Conservation (phyloP, 441 rosid genomes). For the Melianthus villosus region DNA sequence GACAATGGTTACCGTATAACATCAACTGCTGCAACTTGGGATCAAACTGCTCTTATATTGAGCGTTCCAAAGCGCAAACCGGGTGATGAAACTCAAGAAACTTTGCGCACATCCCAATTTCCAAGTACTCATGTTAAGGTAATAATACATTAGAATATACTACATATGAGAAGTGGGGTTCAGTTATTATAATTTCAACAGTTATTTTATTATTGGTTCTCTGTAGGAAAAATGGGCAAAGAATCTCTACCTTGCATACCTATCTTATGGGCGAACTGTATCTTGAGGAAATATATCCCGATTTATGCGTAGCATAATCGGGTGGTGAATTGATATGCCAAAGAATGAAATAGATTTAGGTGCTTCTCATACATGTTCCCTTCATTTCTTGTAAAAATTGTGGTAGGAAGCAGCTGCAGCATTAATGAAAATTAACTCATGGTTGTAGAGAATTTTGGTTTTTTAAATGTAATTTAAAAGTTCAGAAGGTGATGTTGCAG, state of each 20-base stretch:
- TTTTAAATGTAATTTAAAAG: no score
- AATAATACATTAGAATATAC: neutral
- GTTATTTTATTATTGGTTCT: slow-evolving; percentile 1
- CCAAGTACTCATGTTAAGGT: slow-evolving; percentile 88
- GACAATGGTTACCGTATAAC: slow-evolving; percentile 52
- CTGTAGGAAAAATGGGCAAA: slow-evolving; percentile 61
- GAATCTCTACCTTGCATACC: slow-evolving; percentile 42
- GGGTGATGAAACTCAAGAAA: slow-evolving; percentile 52
- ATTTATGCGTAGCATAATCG: no score
- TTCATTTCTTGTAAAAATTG: no score
- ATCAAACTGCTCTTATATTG: slow-evolving; percentile 66
- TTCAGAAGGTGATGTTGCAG: no score
- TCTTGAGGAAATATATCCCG: no score
- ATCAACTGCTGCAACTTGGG: slow-evolving; percentile 63
- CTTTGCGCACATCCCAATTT: slow-evolving; percentile 53
- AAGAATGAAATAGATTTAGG: no score
- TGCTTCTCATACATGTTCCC: no score
- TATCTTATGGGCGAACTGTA: slow-evolving; percentile 47
- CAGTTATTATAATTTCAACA: neutral
- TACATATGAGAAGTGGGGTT: neutral
- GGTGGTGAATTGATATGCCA: no score
- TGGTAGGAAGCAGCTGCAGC: no score
- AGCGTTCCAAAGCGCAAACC: slow-evolving; percentile 48
- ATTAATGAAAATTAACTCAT: no score
- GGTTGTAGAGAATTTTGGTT: no score